phyloP scores from a whole-genome alignment of 352 stramenopile species.

The Pythium insidiosum region DNA sequence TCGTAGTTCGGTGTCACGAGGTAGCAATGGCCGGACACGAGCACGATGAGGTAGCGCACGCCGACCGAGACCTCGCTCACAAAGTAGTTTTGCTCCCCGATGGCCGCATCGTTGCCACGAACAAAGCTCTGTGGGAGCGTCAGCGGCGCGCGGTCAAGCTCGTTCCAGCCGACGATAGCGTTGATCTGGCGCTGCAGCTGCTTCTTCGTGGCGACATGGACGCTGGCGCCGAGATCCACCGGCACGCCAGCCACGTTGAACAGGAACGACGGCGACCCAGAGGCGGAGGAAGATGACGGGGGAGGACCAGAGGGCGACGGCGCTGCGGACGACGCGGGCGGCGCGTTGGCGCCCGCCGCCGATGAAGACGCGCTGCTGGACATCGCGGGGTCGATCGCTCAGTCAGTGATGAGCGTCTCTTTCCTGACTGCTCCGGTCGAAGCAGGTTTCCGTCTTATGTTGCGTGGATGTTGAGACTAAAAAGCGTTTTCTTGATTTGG shows the following conservation, averaged over 20 bases:
- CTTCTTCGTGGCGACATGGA: slow-evolving; percentile 70
- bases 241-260: slow-evolving; percentile 21
- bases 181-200: slow-evolving; percentile 81
- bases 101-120: slow-evolving; percentile 61
- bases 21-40: slow-evolving; percentile 77
- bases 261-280: slow-evolving; percentile 1
- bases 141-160: slow-evolving; percentile 67
- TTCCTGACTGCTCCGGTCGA: too few species aligned
- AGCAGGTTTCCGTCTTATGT: too few species aligned
- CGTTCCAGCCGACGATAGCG: slow-evolving; percentile 69
- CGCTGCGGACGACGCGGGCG: slow-evolving; percentile 15
- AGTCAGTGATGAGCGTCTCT: too few species aligned
- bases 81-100: slow-evolving; percentile 74
- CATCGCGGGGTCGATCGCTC: too few species aligned
- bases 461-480: background rate
- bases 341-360: background rate
- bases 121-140: slow-evolving; percentile 63
- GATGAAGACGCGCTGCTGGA: background rate
- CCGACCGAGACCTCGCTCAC: slow-evolving; percentile 77
- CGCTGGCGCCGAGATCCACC: slow-evolving; percentile 51
- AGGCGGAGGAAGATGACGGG: slow-evolving; percentile 2
- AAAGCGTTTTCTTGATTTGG: too few species aligned
- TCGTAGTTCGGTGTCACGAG: slow-evolving; percentile 81
- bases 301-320: slow-evolving; percentile 15
- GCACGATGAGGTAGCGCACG: slow-evolving; percentile 66